A percentile compares a stretch with the other conserved stretches of the same genome.
Conservation (phyloP, 2,329 filamentous ascomycete genomes). For the Ceratocystiopsis minuta region DNA sequence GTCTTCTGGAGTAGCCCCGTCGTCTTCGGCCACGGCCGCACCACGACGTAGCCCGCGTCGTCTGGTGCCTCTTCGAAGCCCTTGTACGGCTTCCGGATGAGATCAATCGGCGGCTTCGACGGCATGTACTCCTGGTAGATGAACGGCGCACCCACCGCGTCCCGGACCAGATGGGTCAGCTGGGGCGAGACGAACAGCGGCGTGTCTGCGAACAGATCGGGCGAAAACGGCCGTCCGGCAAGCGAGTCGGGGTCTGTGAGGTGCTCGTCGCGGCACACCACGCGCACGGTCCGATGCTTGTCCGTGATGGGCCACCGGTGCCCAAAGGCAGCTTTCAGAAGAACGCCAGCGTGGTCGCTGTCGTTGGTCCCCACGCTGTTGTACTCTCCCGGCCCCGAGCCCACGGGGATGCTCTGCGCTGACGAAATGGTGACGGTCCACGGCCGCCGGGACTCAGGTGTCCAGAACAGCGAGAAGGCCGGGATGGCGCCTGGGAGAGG, state of each 20-base stretch:
- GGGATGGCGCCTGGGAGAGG: constrained; percentile 19
- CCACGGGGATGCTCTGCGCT: neutral
- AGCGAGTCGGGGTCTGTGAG: constrained; percentile 16
- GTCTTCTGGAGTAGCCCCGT: constrained; percentile 32
- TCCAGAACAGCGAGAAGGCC: constrained; percentile 23
- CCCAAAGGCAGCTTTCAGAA: constrained; percentile 29
- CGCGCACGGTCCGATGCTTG: constrained; percentile 24
- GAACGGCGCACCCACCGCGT: constrained; percentile 19
- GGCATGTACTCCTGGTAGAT: constrained; percentile 23
- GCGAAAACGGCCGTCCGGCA: constrained; percentile 5
- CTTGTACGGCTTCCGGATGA: constrained; percentile 20
- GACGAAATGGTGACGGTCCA: constrained; percentile 20
- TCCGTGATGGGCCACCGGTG: constrained; percentile 26
- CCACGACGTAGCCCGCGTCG: constrained; percentile 29
- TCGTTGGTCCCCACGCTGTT: too few relatives aligned
- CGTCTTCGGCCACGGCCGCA: constrained; percentile 33
- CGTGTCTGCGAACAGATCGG: constrained; percentile 9
- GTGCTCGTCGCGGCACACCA: constrained; percentile 14
- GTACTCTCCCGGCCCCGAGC: too few relatives aligned
- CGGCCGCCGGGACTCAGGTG: constrained; percentile 11
- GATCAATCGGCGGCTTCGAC: constrained; percentile 23
- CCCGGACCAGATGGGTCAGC: constrained; percentile 22
- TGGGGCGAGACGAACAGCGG: constrained; percentile 3
- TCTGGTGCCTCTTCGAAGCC: constrained; percentile 21
- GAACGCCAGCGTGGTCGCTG: constrained; percentile 25